Conservation (phyloP, 2,329 filamentous ascomycete genomes). For the Ophiostoma himal-ulmi region DNA sequence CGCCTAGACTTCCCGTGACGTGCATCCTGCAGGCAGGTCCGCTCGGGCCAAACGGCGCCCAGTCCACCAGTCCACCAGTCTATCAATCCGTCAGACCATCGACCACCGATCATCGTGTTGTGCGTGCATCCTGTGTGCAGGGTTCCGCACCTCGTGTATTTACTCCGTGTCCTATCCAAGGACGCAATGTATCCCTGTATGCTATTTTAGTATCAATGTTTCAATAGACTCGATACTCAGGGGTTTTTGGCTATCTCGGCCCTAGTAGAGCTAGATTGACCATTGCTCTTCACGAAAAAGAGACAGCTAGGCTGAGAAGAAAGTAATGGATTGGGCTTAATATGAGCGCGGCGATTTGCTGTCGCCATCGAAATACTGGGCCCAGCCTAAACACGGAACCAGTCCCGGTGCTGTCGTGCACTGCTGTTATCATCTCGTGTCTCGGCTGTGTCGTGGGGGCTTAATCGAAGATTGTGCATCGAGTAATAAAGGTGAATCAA, state of each 20-base stretch:
- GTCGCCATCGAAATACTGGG: not conserved
- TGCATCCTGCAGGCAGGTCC: conserved; percentile 9
- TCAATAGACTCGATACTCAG: not conserved
- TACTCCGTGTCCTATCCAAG: not conserved
- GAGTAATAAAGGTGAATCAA: not conserved
- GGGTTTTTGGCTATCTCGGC: not conserved
- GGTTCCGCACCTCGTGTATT: not conserved
- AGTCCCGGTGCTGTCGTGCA: not conserved
- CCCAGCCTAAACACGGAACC: not conserved
- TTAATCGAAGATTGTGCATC: not conserved
- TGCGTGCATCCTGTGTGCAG: not conserved
- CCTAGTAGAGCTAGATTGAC: not conserved
- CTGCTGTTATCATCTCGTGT: not conserved
- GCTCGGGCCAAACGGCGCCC: not conserved
- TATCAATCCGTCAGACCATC: not conserved
- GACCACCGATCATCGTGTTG: not conserved
- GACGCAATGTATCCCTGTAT: not conserved
- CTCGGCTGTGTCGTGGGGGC: not conserved
- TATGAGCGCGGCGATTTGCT: not conserved
- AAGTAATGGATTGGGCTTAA: not conserved
- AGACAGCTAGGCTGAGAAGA: not conserved
- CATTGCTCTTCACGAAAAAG: not conserved
- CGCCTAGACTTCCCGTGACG: conserved; percentile 11
- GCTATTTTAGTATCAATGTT: not conserved
- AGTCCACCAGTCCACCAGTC: not conserved